These are phyloP conservation scores for Benincasa hispida DNA, from an alignment of 306 rosid genomes.

Conservation along the genomic window DNA sequence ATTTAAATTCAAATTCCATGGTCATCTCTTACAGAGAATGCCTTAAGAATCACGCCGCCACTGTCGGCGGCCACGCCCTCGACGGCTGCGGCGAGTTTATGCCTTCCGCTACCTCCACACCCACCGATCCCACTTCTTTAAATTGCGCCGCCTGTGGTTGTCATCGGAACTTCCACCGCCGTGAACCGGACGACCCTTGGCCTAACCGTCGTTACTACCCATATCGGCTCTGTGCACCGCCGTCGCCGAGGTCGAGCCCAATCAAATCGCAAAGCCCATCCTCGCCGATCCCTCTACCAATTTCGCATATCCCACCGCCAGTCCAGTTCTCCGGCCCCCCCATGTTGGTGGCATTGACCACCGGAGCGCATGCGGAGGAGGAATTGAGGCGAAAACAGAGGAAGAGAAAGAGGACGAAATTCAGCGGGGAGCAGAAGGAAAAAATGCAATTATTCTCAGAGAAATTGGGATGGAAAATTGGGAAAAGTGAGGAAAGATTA, in stretches of 20 bases:
- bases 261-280: slow-evolving; percentile 33
- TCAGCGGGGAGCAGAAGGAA: slow-evolving; percentile 75
- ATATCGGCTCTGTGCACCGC: slow-evolving; percentile 11
- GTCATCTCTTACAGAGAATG: slow-evolving; percentile 50
- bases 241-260: slow-evolving; percentile 13
- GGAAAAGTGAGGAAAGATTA: slow-evolving; percentile 34
- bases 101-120: slow-evolving; percentile 29
- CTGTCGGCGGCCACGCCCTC: slow-evolving; percentile 68
- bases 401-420: slow-evolving; percentile 69
- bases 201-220: slow-evolving; percentile 19
- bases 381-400: neutral
- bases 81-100: slow-evolving; percentile 94
- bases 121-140: slow-evolving; percentile 52
- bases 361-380: slow-evolving; percentile 20
- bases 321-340: slow-evolving; percentile 46
- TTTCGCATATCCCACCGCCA: slow-evolving; percentile 28
- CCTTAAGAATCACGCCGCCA: slow-evolving; percentile 82
- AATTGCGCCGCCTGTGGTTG: slow-evolving; percentile 93
- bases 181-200: slow-evolving; percentile 25
- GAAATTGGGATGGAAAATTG: slow-evolving; percentile 72
- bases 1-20: neutral
- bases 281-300: slow-evolving; percentile 36
- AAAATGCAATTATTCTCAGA: slow-evolving; percentile 66
- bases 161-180: slow-evolving; percentile 95
- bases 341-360: slow-evolving; percentile 47